These are phyloP conservation scores for Aspergillus avenaceus DNA, from an alignment of 495 filamentous ascomycete genomes.

Conservation along the genomic window DNA sequence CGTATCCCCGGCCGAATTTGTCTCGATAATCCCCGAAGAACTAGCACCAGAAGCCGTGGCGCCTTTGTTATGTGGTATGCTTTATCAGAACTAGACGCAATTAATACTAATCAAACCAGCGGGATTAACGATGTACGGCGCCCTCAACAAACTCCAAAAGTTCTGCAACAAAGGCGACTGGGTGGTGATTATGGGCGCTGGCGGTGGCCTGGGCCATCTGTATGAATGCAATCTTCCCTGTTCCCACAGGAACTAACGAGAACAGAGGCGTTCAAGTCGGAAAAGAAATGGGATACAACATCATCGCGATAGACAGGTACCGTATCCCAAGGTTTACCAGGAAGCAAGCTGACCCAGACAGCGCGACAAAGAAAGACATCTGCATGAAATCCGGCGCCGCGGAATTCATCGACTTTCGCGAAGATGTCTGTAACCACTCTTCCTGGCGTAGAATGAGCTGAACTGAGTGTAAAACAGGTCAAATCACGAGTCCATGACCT, in stretches of 20 bases:
- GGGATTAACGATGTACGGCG: constrained; percentile 29
- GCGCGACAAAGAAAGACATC: constrained; percentile 4
- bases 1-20: constrained; percentile 20
- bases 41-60: constrained; percentile 22
- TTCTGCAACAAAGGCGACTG: constrained; percentile 23
- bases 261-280: constrained; percentile 13
- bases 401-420: constrained; percentile 5
- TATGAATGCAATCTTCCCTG: not conserved
- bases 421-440: not conserved
- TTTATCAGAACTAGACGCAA: not conserved
- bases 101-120: constrained; percentile 11
- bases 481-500: not conserved
- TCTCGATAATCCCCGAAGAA: constrained; percentile 22
- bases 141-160: constrained; percentile 21
- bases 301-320: constrained; percentile 16
- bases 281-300: constrained; percentile 13
- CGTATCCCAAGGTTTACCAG: not conserved
- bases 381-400: constrained; percentile 7
- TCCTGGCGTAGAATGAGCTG: not conserved
- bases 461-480: not conserved
- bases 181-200: constrained; percentile 30
- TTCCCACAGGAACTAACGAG: not conserved
- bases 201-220: constrained; percentile 30
- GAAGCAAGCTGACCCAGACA: not conserved
- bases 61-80: constrained; percentile 23